These are phyloP conservation scores for Stipa capillata DNA, from an alignment of 176 grass and related monocot genomes.

Conservation along the genomic window DNA sequence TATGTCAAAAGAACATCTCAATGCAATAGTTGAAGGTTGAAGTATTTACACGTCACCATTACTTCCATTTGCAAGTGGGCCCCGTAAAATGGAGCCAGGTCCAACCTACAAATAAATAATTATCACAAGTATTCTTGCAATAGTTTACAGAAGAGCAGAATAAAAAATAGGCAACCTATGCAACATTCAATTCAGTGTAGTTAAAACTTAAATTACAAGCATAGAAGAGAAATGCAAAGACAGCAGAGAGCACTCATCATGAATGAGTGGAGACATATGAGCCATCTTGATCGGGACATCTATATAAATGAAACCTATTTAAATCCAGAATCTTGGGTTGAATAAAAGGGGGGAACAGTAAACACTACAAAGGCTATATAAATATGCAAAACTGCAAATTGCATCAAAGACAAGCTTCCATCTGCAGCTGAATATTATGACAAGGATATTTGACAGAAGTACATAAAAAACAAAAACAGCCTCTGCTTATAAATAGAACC, in stretches of 20 bases:
- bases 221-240: background rate
- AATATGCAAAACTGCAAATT: background rate
- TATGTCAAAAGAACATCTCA: conserved; percentile 8
- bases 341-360: background rate
- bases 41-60: conserved; percentile 72
- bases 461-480: background rate
- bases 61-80: conserved; percentile 77
- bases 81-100: conserved; percentile 78
- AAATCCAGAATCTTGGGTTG: background rate
- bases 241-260: background rate
- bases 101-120: conserved; percentile 73
- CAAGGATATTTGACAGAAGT: background rate
- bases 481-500: background rate
- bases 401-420: background rate
- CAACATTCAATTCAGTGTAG: background rate
- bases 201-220: background rate
- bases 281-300: background rate
- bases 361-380: background rate
- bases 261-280: background rate
- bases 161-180: background rate
- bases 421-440: background rate
- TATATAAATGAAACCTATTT: background rate
- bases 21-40: conserved; percentile 24
- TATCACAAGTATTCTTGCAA: background rate
- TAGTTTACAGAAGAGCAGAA: background rate